Conservation (phyloP, 2,329 filamentous ascomycete species). For the Phaeomoniella chlamydospora region DNA sequence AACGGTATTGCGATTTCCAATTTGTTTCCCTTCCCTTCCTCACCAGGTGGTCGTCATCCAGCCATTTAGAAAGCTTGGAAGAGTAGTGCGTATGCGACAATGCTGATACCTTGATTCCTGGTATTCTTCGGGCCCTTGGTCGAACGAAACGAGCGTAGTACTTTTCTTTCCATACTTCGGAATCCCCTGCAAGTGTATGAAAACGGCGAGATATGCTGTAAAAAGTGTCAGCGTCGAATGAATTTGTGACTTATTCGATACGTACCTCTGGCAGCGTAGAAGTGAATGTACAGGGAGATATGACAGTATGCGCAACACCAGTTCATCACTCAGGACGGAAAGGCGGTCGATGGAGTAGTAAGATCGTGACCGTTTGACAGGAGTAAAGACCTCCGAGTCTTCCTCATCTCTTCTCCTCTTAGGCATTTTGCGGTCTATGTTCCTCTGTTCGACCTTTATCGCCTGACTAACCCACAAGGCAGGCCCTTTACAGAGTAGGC, state of each 20-base stretch:
- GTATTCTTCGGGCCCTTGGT: slow-evolving; percentile 62
- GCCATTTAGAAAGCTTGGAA: slow-evolving; percentile 44
- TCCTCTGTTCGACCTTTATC: not conserved
- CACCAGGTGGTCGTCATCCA: slow-evolving; percentile 44
- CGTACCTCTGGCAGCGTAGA: slow-evolving; percentile 45
- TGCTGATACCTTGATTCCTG: slow-evolving; percentile 41
- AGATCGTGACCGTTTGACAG: slow-evolving; percentile 30
- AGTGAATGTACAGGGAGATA: slow-evolving; percentile 58
- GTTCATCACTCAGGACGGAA: slow-evolving; percentile 68
- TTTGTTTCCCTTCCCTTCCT: slow-evolving; percentile 39
- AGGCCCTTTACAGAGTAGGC: too few relatives aligned
- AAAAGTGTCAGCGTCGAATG: slow-evolving; percentile 22
- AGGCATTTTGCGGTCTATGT: slow-evolving; percentile 13
- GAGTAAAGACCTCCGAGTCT: slow-evolving; percentile 6
- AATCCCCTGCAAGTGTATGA: slow-evolving; percentile 57
- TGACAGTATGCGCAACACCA: slow-evolving; percentile 71
- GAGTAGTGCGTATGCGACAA: slow-evolving; percentile 26
- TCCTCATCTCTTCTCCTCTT: slow-evolving; percentile 16
- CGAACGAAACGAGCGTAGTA: slow-evolving; percentile 83
- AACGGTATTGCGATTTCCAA: slow-evolving; percentile 81
- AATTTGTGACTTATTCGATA: slow-evolving; percentile 2
- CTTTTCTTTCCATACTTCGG: slow-evolving; percentile 77
- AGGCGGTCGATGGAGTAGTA: slow-evolving; percentile 40
- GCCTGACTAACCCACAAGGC: too few relatives aligned
- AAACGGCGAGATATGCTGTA: slow-evolving; percentile 62